A percentile compares a stretch with the other conserved stretches of the same genome.
These are phyloP conservation scores for Citrus maxima DNA, from an alignment of 345 rosid species.

Conservation along the genomic window DNA sequence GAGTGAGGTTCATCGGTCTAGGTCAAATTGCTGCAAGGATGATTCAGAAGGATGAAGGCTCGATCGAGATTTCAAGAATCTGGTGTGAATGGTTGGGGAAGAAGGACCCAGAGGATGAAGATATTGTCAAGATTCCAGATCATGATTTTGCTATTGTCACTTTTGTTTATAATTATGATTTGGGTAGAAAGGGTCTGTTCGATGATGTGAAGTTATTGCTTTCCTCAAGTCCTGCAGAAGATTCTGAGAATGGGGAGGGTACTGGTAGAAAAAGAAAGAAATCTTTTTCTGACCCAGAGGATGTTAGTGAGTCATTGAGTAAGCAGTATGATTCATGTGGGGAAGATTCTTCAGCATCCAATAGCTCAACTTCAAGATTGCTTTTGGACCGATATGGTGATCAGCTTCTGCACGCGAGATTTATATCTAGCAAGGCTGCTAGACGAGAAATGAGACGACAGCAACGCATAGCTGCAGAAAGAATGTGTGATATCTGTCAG, in stretches of 20 bases:
- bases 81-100: conserved; percentile 97
- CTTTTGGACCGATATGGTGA: conserved; percentile 53
- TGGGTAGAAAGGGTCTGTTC: conserved; percentile 70
- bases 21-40: conserved; percentile 63
- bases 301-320: conserved; percentile 56
- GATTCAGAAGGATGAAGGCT: conserved; percentile 36
- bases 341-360: conserved; percentile 59
- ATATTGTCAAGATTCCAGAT: conserved; percentile 33
- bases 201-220: conserved; percentile 56
- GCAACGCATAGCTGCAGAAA: conserved; percentile 73
- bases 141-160: conserved; percentile 73
- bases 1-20: conserved; percentile 51
- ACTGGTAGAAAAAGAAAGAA: conserved; percentile 53
- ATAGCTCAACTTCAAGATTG: conserved; percentile 43
- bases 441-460: conserved; percentile 84
- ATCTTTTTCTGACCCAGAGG: conserved; percentile 82
- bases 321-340: conserved; percentile 60
- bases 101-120: conserved; percentile 31
- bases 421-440: conserved; percentile 51
- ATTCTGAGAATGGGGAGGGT: conserved; percentile 34
- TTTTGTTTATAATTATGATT: conserved; percentile 55
- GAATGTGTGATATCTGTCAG: conserved; percentile 87
- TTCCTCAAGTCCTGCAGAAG: conserved; percentile 37
- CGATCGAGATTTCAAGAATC: conserved; percentile 44
- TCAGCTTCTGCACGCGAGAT: conserved; percentile 48